Base-by-base conservation (phyloP, 345 rosid species). In the Ceriops decandra region DNA sequence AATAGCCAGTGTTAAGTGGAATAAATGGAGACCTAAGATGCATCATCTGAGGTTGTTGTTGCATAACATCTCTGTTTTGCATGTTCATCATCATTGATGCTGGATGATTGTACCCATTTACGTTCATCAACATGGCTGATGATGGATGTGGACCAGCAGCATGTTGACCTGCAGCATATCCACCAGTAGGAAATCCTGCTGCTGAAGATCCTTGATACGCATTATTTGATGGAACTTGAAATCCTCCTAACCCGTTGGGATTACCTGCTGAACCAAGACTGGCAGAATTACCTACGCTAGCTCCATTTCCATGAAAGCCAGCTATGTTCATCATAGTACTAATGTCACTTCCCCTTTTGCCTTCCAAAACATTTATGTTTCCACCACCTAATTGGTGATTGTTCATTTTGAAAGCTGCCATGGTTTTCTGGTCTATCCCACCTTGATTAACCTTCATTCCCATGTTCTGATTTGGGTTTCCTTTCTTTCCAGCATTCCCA, bases 11-110 rank as follows among this genome's bases (percentile, higher is more conserved):
- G 80, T 57, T 86, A 0, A 88, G 75, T 59, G 72, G 92, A 61
- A 76, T 74, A 52, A 74, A 67, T 8, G 85, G 79, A 7, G 92
- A 77, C 67, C 90, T 80, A 68, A 87, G 86, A 54, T 87, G 87
- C 86, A 84, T 83, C 87, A 90, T 83, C 68, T 85, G 95, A 0
- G 87, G 87, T 64, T 73, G 85, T 53, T 79, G 95, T 33, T 64
- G 85, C 81, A 74, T 62, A 68, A 72, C 57, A 19, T 75, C 74
- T 78, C 83, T 73, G 54, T 75, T 83, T 60, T 77, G 88, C 90
- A 81, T 76, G 75, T 81, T 83, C 85, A 76, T 82, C 87, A 71
- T 67, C 80, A 80, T 62, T 70, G 82, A 61, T 22, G 81, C 53
- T 76, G 78, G 80, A 69, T 74, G 73, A 63, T 79, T 76, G 58